Base-by-base conservation (phyloP, 23 red algal species). In the Agarophyton chilense region DNA sequence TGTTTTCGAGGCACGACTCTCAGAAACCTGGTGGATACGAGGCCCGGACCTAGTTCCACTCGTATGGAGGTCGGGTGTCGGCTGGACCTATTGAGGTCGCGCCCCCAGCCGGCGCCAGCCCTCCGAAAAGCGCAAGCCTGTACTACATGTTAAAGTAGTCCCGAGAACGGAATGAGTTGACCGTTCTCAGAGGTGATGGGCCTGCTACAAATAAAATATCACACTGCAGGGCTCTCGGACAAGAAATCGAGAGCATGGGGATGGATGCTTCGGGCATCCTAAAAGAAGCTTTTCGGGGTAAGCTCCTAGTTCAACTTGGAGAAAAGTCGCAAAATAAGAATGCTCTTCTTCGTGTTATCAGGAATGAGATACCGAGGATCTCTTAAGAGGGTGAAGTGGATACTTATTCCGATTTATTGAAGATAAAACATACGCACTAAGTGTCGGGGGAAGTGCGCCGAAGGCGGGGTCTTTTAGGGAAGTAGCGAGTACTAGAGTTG, bases 81-180 rank as follows among this genome's bases (percentile, higher is more conserved):
- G 31, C 74, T 78, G 74, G 74, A 14, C 46, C 44, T 72, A 42
- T 78, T 78, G 53, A 53, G 24, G 46, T 21, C 47, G 16, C 65
- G 74, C 24, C 5, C 46, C 2, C 74, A 78, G 74, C 26, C 74
- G 74, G 74, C 8, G 25, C 45, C 74, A 78, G 74, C 74, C 74
- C 41, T 78, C 74, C 52, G 7, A 78, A 78, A 78, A 1, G 47
- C 4, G 33, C 74, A 78, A 55, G 74, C 74, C 32, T 55, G 2
- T 56, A 46, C 47, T 47, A 26, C 10, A 46, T 2, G 74, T 29
- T 33, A 78, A 25, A 55, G 46, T 40, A 47, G 45, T 46, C 74
- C 26, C 24, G 14, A 9, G 46, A 50, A 14, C 32, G 52, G 45
- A 14, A 6, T 78, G 47, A 18, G 74, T 78, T 33, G 18, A 55